phyloP scores from a whole-genome alignment of 1,284 basidiomycete species.

The Cutaneotrichosporon curvatum region DNA sequence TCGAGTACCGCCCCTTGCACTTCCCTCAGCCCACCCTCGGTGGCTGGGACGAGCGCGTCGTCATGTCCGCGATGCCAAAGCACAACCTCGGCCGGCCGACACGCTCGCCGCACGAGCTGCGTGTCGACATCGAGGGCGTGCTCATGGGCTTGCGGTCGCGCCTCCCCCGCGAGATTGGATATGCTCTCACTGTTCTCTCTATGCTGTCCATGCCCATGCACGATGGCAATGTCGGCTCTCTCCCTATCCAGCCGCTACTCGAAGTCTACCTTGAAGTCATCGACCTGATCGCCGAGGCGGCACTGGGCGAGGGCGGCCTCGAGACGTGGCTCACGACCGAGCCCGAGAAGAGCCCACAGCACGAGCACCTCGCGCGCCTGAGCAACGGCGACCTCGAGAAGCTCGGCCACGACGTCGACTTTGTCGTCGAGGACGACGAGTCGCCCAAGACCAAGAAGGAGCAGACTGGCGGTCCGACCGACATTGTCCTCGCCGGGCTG shows the following conservation, averaged over 20 bases:
- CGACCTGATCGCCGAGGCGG: constrained; percentile 75
- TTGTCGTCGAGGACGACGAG: constrained; percentile 55
- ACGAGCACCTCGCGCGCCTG: constrained; percentile 61
- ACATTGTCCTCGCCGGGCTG: constrained; percentile 62
- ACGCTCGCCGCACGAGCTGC: constrained; percentile 50
- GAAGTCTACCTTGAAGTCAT: constrained; percentile 82
- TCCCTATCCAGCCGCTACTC: constrained; percentile 66
- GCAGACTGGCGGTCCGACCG: constrained; percentile 38
- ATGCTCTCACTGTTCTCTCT: constrained; percentile 82
- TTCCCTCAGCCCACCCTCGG: constrained; percentile 72
- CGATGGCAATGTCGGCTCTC: constrained; percentile 52
- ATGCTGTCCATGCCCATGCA: constrained; percentile 53
- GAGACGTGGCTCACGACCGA: too few species aligned
- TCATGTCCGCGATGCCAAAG: constrained; percentile 58
- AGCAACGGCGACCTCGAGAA: constrained; percentile 78
- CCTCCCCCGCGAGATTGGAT: constrained; percentile 74
- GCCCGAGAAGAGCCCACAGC: constrained; percentile 1
- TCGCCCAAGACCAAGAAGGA: constrained; percentile 34
- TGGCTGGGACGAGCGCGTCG: constrained; percentile 69
- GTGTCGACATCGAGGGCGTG: constrained; percentile 82
- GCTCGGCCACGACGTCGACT: constrained; percentile 76
- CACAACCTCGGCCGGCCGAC: constrained; percentile 56
- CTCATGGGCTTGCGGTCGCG: constrained; percentile 84
- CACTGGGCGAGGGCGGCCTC: constrained; percentile 56
- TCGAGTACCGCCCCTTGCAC: constrained; percentile 80